A percentile compares a stretch with the other conserved stretches of the same genome.
These are phyloP conservation scores for Sporothrix brasiliensis DNA, from an alignment of 2,329 filamentous ascomycete genomes.

Conservation along the genomic window DNA sequence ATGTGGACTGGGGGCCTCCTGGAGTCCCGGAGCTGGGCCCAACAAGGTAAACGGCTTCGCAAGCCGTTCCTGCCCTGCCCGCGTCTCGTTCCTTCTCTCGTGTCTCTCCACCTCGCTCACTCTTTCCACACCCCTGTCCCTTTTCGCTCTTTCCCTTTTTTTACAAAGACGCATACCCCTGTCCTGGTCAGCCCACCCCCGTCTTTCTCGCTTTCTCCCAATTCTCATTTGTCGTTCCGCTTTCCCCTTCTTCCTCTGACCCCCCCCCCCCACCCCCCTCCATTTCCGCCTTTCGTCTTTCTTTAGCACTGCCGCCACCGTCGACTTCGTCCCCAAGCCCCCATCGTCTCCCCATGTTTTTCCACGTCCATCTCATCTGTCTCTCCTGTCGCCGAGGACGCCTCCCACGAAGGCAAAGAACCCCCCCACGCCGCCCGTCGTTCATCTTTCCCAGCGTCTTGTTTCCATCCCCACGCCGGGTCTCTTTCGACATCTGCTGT, in stretches of 20 bases:
- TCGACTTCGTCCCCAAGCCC: not conserved
- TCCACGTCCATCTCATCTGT: not conserved
- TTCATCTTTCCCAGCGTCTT: slow-evolving; percentile 1
- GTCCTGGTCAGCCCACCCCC: not conserved
- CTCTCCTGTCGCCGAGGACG: not conserved
- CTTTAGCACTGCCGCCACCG: slow-evolving; percentile 8
- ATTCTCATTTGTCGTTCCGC: not conserved
- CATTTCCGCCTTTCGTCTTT: slow-evolving; percentile 10
- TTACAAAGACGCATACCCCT: not conserved
- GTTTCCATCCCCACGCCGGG: slow-evolving; percentile 14
- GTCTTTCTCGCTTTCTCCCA: not conserved
- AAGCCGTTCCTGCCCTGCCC: slow-evolving; percentile 7
- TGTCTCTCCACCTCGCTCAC: not conserved
- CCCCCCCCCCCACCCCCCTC: slow-evolving; percentile 8
- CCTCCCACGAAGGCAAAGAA: slow-evolving; percentile 11
- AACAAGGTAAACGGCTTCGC: slow-evolving; percentile 20
- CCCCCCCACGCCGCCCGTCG: slow-evolving; percentile 7
- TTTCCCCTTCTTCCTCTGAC: not conserved
- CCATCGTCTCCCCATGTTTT: slow-evolving; percentile 21
- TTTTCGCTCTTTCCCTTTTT: not conserved
- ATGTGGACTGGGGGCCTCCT: not conserved
- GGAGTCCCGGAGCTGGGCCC: slow-evolving; percentile 1
- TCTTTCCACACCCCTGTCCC: not conserved
- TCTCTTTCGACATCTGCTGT: slow-evolving; percentile 9
- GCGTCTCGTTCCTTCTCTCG: not conserved